Percentiles rank a stretch among this genome's conserved stretches.
phyloP scores from a whole-genome alignment of 768 basidiomycete genomes.

The Suillus alpinus region DNA sequence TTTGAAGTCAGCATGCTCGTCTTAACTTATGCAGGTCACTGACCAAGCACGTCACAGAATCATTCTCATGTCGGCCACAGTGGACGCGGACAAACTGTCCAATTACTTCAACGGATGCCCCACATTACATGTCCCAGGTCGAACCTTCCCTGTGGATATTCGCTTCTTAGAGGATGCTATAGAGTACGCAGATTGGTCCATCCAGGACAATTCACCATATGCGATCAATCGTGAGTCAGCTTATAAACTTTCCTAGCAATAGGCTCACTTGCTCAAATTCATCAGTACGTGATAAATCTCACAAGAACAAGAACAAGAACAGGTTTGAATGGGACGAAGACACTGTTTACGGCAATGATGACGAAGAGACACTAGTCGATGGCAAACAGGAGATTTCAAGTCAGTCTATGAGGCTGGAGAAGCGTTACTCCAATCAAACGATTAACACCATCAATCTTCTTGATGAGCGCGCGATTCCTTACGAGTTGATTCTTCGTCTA shows the following conservation, averaged over 20 bases:
- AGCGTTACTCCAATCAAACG: constrained; percentile 77
- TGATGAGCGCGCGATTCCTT: constrained; percentile 87
- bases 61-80: constrained; percentile 94
- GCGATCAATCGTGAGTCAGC: constrained; percentile 59
- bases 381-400: constrained; percentile 8
- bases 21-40: background rate
- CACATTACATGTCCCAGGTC: constrained; percentile 83
- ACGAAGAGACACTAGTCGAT: constrained; percentile 43
- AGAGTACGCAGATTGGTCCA: constrained; percentile 74
- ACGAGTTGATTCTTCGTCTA: constrained; percentile 82
- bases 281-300: constrained; percentile 61
- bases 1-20: constrained; percentile 59
- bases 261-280: constrained; percentile 1
- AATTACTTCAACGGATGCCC: constrained; percentile 86
- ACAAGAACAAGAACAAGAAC: constrained; percentile 55
- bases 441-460: constrained; percentile 77
- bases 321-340: constrained; percentile 83
- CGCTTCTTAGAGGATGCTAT: constrained; percentile 90
- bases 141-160: constrained; percentile 90
- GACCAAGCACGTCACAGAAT: constrained; percentile 48
- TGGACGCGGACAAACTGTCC: constrained; percentile 89
- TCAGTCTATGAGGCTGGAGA: constrained; percentile 55
- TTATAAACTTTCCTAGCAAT: background rate
- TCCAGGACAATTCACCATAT: constrained; percentile 79
- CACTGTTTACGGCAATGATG: constrained; percentile 53